A percentile compares a stretch with the other conserved stretches of the same genome.
phyloP scores from a whole-genome alignment of 164 flowering plant genomes.

The Platanus orientalis region DNA sequence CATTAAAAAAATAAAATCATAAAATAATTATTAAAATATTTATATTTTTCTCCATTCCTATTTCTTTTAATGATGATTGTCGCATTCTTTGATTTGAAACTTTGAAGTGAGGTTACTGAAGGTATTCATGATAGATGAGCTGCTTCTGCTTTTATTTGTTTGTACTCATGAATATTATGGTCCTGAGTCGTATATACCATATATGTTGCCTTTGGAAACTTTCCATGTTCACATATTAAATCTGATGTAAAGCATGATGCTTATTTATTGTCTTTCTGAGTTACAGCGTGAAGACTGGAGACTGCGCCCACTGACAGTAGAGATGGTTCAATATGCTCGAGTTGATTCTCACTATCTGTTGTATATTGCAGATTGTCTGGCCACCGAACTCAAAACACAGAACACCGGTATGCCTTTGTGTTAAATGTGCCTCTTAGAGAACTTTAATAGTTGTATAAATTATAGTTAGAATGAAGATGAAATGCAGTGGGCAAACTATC shows the following conservation, averaged over 20 bases:
- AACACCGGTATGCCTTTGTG: conserved; percentile 40
- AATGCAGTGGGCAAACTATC: not conserved
- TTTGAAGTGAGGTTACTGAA: not conserved
- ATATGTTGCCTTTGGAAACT: too few species aligned
- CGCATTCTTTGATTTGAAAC: not conserved
- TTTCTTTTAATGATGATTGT: not conserved
- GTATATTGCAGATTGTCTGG: conserved; percentile 70
- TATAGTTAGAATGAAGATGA: not conserved
- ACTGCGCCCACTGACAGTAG: conserved; percentile 76
- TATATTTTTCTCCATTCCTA: not conserved
- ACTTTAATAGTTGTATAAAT: not conserved
- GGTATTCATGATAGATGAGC: not conserved
- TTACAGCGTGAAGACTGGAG: conserved; percentile 97
- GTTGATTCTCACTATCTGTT: conserved; percentile 87
- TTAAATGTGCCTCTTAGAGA: not conserved
- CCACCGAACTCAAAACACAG: conserved; percentile 49
- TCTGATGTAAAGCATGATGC: not conserved
- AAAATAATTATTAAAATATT: too few species aligned
- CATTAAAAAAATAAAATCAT: too few species aligned
- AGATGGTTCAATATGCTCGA: conserved; percentile 87
- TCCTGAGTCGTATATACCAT: too few species aligned
- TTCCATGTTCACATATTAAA: too few species aligned
- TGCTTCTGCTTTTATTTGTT: too few species aligned
- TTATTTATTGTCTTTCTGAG: conserved; percentile 6
- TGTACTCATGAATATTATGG: too few species aligned